Evolutionary conservation across 768 basidiomycete species (phyloP), one percentile per base, ranked within the genome.

Genomic region (Boletus pseudopeckii): DNA sequence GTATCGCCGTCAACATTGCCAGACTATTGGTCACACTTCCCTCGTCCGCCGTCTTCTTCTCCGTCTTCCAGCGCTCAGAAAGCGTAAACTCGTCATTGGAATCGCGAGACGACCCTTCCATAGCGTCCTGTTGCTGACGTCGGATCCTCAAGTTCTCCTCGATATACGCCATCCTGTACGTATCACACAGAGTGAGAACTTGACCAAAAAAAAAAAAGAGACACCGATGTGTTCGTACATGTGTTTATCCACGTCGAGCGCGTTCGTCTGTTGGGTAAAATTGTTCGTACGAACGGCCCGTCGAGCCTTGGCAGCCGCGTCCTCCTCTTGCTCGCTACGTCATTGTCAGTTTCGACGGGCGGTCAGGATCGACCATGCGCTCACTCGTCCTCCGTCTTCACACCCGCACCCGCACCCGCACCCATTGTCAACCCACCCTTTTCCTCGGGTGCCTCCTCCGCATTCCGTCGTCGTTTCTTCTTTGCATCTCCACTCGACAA

Each of bases 211-310:
- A 24, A 34, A 32, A 18, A 37, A 34, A n/a, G 4, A 9, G 0
- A 26, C 24, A 26, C 28, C 8, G 1, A 9, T 28, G 8, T 28
- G 28, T 28, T 9, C 28, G 8, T 28, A 28, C 28, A 98, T 98
- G 65, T 98, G 97, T 66, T 98, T 98, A 74, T 99, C 96, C 24
- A 97, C 94, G 66, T 98, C 96, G 20, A 98, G 79, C 1, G 85
- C 83, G 67, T 97, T 96, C 5, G 96, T 99, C 72, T 98, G 96
- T 58, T 95, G 92, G 0, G 97, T 99, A 67, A 99, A 98, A 73
- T 97, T 97, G 72, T 91, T 96, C 20, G 83, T 75, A 38, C 92
- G 77, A 2, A 95, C 86, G 6, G 86, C 81, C 47, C 84, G 77
- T 54, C 90, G 77, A 10, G 89, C 85, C 53, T 82, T 86, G 3